Percentiles rank a stretch among this genome's conserved stretches.
Evolutionary conservation across 192 early-diverging fungal genomes (phyloP).

Genomic region (Coemansia pectinata): DNA sequence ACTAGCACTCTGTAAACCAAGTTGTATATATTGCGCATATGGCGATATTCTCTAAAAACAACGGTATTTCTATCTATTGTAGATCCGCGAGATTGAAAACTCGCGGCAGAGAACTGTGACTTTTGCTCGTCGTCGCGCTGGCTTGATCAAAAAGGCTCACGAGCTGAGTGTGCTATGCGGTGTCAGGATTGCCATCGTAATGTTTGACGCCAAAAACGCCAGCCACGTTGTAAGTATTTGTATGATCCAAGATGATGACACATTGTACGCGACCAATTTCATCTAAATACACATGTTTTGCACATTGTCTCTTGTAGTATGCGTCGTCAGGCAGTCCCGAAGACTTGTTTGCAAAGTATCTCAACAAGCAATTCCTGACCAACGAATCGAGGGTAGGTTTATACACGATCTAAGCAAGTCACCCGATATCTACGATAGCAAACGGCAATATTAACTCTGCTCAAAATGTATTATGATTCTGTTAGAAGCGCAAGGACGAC

Average conservation of each 20-base stretch:
- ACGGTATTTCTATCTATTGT: not conserved
- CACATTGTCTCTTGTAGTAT: conserved; percentile 13
- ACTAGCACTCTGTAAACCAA: not conserved
- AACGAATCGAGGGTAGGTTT: conserved; percentile 49
- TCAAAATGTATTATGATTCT: not conserved
- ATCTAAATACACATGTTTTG: not conserved
- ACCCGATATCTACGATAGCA: not conserved
- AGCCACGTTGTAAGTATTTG: conserved; percentile 50
- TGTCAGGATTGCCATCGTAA: conserved; percentile 51
- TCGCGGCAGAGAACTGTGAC: conserved; percentile 53
- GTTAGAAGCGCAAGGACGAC: conserved; percentile 47
- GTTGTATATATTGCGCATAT: not conserved
- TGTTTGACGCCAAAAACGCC: conserved; percentile 56
- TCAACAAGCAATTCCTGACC: conserved; percentile 57
- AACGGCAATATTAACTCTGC: not conserved
- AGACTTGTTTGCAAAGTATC: conserved; percentile 42
- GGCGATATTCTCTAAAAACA: not conserved
- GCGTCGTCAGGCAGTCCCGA: conserved; percentile 44
- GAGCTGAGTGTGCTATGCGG: conserved; percentile 55
- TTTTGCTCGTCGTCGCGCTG: conserved; percentile 54
- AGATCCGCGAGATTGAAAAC: conserved; percentile 56
- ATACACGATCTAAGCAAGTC: not conserved
- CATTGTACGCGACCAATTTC: not conserved
- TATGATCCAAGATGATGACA: not conserved
- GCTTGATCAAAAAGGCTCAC: conserved; percentile 59